phyloP scores from a whole-genome alignment of 2,329 filamentous ascomycete genomes.

The Rutstroemia sydowiana region DNA sequence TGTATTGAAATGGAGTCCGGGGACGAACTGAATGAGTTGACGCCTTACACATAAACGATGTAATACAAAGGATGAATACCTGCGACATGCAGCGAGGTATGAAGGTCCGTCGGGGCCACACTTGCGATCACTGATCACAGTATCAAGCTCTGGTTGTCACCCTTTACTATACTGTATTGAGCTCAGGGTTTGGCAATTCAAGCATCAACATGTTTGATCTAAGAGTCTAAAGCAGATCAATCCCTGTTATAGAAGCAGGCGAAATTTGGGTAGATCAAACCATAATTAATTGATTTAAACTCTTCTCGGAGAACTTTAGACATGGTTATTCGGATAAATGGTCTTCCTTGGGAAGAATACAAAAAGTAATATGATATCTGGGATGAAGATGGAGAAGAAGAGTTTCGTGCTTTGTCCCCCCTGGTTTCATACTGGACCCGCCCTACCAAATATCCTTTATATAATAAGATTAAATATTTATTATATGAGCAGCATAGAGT shows the following conservation, averaged over 20 bases:
- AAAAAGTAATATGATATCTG: constrained; percentile 9
- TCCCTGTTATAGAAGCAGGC: not conserved
- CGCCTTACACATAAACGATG: not conserved
- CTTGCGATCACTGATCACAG: too few species aligned
- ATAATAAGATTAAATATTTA: too few species aligned
- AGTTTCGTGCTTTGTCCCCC: constrained; percentile 6
- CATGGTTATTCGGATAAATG: not conserved
- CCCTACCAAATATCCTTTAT: too few species aligned
- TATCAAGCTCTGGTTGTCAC: not conserved
- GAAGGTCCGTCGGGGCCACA: not conserved
- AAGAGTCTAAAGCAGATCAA: not conserved
- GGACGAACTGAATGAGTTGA: not conserved
- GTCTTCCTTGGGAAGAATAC: not conserved
- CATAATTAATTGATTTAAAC: not conserved
- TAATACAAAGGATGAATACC: not conserved
- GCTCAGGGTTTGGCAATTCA: not conserved
- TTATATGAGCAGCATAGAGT: too few species aligned
- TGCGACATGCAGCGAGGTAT: not conserved
- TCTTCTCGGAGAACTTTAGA: not conserved
- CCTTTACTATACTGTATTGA: not conserved
- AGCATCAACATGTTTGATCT: constrained; percentile 8
- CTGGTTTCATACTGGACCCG: constrained; percentile 10
- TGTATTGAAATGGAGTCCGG: constrained; percentile 1
- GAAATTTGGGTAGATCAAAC: not conserved
- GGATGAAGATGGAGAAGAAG: not conserved